A percentile compares a stretch with the other conserved stretches of the same genome.
phyloP scores from a whole-genome alignment of 169 alveolate genomes.

The Cryptosporidium viatorum region DNA sequence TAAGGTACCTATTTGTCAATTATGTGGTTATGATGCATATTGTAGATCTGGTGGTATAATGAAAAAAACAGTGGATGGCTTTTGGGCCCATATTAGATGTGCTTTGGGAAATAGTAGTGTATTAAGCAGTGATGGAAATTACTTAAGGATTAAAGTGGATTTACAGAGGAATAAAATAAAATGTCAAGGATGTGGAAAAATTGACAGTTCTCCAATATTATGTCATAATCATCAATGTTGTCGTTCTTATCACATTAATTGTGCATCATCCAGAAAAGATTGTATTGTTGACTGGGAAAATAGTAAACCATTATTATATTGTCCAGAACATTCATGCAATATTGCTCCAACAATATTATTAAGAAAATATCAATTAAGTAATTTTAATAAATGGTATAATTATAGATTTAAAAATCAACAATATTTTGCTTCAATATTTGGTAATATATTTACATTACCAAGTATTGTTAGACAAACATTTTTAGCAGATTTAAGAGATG shows the following conservation, averaged over 20 bases:
- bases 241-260: constrained; percentile 40
- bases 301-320: constrained; percentile 43
- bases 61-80: constrained; percentile 58
- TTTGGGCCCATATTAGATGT: constrained; percentile 72
- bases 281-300: constrained; percentile 73
- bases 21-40: constrained; percentile 65
- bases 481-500: constrained; percentile 61
- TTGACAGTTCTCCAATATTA: constrained; percentile 51
- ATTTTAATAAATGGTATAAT: constrained; percentile 36
- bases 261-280: constrained; percentile 55
- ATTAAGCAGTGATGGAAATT: constrained; percentile 55
- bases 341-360: constrained; percentile 63
- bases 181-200: constrained; percentile 51
- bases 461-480: constrained; percentile 34
- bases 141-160: constrained; percentile 39
- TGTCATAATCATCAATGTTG: constrained; percentile 48
- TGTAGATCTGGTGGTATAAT: constrained; percentile 70
- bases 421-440: background rate
- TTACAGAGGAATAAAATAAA: constrained; percentile 36
- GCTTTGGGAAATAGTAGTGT: constrained; percentile 29
- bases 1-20: constrained; percentile 70
- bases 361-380: constrained; percentile 52
- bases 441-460: constrained; percentile 45
- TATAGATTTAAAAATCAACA: constrained; percentile 7
- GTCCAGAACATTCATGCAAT: constrained; percentile 56